phyloP scores from a whole-genome alignment of 805 yeast genomes.

The Nakazawaea peltata region DNA sequence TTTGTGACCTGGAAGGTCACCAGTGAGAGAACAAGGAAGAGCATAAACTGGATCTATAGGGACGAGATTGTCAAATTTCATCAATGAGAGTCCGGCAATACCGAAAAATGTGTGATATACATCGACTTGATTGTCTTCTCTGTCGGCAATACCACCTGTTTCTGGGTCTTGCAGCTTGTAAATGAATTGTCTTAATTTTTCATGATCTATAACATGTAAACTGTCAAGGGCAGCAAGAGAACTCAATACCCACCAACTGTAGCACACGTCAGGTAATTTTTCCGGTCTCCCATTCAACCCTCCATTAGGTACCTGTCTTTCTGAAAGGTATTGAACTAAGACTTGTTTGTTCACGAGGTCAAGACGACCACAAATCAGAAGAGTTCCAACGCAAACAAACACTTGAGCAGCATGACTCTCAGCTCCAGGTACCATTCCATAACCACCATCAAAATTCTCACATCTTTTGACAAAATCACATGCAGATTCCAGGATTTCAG shows the following conservation, averaged over 20 bases:
- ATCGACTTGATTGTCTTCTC: conserved; percentile 87
- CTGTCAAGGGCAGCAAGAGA: conserved; percentile 59
- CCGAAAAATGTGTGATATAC: conserved; percentile 92
- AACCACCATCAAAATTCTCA: conserved; percentile 92
- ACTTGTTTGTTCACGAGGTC: conserved; percentile 39
- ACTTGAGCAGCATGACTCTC: conserved; percentile 94
- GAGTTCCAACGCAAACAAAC: conserved; percentile 76
- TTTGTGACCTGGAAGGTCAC: conserved; percentile 4
- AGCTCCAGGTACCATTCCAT: conserved; percentile 89
- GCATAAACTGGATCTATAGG: conserved; percentile 83
- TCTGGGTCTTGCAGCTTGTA: conserved; percentile 67
- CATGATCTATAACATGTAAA: conserved; percentile 70
- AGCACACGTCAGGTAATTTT: conserved; percentile 94
- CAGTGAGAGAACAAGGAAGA: conserved; percentile 40
- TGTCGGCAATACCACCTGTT: conserved; percentile 86
- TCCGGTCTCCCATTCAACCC: conserved; percentile 97
- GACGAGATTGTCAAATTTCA: conserved; percentile 53
- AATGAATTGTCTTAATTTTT: conserved; percentile 57
- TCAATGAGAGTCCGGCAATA: conserved; percentile 74
- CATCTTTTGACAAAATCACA: conserved; percentile 59
- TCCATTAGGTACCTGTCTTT: conserved; percentile 79
- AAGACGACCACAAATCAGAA: conserved; percentile 58
- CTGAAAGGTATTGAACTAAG: conserved; percentile 82
- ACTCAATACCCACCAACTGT: conserved; percentile 95
- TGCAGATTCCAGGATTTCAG: conserved; percentile 49